phyloP scores from a whole-genome alignment of 2,329 filamentous ascomycete genomes.

The Botrytis tulipae region DNA sequence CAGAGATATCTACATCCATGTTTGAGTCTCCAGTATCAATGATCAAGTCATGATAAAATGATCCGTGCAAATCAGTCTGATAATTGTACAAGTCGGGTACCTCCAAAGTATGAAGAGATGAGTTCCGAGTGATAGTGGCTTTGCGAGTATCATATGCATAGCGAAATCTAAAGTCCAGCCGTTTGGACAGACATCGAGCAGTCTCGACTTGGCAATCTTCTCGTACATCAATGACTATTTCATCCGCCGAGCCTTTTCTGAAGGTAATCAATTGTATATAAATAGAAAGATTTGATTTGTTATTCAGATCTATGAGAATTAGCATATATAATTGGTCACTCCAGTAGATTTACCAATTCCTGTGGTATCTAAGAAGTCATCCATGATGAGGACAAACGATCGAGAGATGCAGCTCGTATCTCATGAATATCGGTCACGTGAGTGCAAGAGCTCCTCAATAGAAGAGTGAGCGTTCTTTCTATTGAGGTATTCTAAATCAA shows the following conservation, averaged over 20 bases:
- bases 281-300: constrained; percentile 22
- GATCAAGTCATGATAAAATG: background rate
- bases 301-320: constrained; percentile 25
- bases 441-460: background rate
- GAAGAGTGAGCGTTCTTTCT: background rate
- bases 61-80: background rate
- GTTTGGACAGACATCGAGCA: constrained; percentile 4
- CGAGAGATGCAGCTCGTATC: background rate
- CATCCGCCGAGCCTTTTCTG: constrained; percentile 17
- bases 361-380: constrained; percentile 16
- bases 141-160: constrained; percentile 9
- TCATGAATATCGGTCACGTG: constrained; percentile 1
- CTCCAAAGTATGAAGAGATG: background rate
- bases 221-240: constrained; percentile 10
- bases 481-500: background rate
- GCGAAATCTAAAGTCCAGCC: background rate
- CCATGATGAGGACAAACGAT: constrained; percentile 7
- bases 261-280: constrained; percentile 26
- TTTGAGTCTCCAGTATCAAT: background rate
- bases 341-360: constrained; percentile 20
- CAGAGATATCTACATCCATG: background rate
- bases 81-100: background rate
- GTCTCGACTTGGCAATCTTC: constrained; percentile 13
- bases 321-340: background rate
- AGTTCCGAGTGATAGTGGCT: background rate